Evolutionary conservation across 2,329 filamentous ascomycete species (phyloP), one percentile per base, ranked within the genome.

Genomic region (Fusarium duplospermum): DNA sequence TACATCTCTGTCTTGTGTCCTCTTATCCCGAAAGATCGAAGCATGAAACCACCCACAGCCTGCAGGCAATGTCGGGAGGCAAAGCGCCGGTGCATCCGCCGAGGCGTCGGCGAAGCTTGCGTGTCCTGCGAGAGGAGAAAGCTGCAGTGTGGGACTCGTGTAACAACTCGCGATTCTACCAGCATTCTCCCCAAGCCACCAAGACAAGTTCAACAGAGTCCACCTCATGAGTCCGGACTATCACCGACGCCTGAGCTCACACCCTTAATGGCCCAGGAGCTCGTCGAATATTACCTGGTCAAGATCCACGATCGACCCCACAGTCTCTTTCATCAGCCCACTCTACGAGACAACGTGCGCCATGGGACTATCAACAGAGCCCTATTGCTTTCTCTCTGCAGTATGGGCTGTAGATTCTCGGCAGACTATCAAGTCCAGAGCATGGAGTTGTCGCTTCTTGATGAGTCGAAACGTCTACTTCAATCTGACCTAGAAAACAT

Each of bases 241-340:
- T 50, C 45, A 29, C 24, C 33, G 9, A 11, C 8, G 3, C 16
- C 33, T 2, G 33, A 57, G 14, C 54, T 57, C 6, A 24, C 54
- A 13, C 14, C 16, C 6, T 20, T 16, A 9, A n/a, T 60, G 7
- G 54, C 67, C 6, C n/a, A 36, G 16, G 35, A 57, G 8, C 62
- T 71, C n/a, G 66, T 73, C 0, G 69, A 66, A 9, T 35, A 64
- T 40, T 72, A 69, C 35, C 42, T 73, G 14, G 45, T 64, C 24
- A 73, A 69, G 50, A 24, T 73, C 20, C 65, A 73, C 16, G 35
- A 67, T 36, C 36, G 69, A 14, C 66, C 69, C 18, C 66, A 71
- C n/a, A 73, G 62, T 35, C 29, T 73, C 33, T 72, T 73, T 13
- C 71, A 73, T 35, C 71, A 52, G 14, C 22, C 63, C 13, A 67